Evolutionary conservation across 306 rosid genomes (phyloP), one percentile per base, ranked within the genome.

Genomic region (Mimosa bimucronata): DNA sequence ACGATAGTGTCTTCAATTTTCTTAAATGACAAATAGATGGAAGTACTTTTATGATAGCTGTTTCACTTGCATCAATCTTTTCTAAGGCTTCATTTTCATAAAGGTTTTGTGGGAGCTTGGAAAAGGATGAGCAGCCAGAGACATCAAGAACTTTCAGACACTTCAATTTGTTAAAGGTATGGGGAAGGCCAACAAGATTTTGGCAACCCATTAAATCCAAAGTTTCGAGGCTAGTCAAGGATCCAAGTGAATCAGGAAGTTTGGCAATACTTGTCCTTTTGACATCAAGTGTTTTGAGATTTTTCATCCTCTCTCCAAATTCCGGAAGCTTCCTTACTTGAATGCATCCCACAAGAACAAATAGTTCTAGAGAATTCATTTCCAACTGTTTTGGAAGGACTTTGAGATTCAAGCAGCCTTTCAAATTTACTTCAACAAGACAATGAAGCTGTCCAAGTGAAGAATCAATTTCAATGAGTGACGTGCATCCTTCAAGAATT

Each of bases 361-460:
- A 41, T 41, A 41, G 44, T 41, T 41, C 10, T 8, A 41, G 44
- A 41, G 44, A 41, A 6, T 8, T 41, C 10, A 19, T 19, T 18
- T 30, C 58, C 26, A 71, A 71, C 9, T 71, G 45, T 26, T 25
- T 9, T 46, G 76, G 76, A 30, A 71, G 76, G 18, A 14, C 3
- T 46, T 46, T 46, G 2, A 57, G 30, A 21, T 57, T 57, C 14
- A 9, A 9, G 12, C 65, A 58, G 1, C 30, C 65, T 58, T 25
- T n/a, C 37, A 61, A 38, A 75, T 75, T 50, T 31, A 61, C 68
- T 4, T 7, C 6, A 44, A 40, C 2, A 41, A 75, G 79, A n/a
- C 14, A 40, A 0, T n/a, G 18, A 14, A 9, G 78, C 14, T 74
- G 52, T 13, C 70, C 78, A 38, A 75, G 34, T 7, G 69, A 75